phyloP scores from a whole-genome alignment of 805 yeast species.

The Ogataea nakhonphanomensis region DNA sequence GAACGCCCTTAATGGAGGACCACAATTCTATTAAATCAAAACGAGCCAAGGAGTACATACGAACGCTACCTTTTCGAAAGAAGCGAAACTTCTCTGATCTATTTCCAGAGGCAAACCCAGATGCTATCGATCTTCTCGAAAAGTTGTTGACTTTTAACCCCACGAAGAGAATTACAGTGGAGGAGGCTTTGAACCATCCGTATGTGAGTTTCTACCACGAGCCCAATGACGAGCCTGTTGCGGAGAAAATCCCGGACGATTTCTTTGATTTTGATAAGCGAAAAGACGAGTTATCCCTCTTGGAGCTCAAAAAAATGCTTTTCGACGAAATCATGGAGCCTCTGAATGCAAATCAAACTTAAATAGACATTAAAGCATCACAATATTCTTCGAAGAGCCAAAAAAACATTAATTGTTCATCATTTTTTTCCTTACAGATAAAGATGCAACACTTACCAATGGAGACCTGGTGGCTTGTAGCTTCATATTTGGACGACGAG shows the following conservation, averaged over 20 bases:
- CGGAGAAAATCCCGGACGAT: constrained; percentile 77
- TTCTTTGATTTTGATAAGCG: constrained; percentile 86
- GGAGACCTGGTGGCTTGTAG: constrained; percentile 24
- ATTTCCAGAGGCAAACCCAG: constrained; percentile 55
- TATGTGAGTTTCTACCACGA: constrained; percentile 88
- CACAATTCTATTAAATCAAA: constrained; percentile 69
- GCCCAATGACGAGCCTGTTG: constrained; percentile 88
- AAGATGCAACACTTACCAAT: constrained; percentile 11
- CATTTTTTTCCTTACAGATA: background rate
- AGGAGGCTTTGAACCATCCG: constrained; percentile 81
- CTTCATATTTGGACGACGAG: constrained; percentile 1
- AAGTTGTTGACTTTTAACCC: constrained; percentile 83
- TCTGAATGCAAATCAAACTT: constrained; percentile 12
- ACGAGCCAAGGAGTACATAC: constrained; percentile 85
- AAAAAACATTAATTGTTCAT: background rate
- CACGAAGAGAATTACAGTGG: constrained; percentile 73
- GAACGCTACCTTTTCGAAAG: constrained; percentile 69
- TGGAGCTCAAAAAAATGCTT: constrained; percentile 73
- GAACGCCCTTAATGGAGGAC: constrained; percentile 83
- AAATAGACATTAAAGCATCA: constrained; percentile 2
- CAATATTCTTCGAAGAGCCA: no score
- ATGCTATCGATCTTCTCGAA: constrained; percentile 64
- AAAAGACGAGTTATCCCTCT: constrained; percentile 73
- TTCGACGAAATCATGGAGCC: constrained; percentile 77
- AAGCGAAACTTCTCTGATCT: constrained; percentile 52